A percentile compares a stretch with the other conserved stretches of the same genome.
phyloP scores from a whole-genome alignment of 2,329 filamentous ascomycete species.

The Sporothrix pallida region DNA sequence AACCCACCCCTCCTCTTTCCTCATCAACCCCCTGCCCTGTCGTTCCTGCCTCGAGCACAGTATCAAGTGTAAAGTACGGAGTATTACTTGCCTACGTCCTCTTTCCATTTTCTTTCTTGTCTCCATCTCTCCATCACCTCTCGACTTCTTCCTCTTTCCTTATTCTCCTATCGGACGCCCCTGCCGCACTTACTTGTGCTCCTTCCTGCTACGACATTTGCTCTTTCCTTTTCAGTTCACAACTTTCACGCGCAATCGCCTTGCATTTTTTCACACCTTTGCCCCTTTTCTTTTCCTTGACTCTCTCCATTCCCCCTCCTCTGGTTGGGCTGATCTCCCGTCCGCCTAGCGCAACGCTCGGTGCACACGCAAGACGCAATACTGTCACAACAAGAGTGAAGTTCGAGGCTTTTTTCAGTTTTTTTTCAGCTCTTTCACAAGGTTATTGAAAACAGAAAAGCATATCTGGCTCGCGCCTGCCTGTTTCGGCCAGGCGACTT shows the following conservation, averaged over 20 bases:
- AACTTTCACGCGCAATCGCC: not conserved
- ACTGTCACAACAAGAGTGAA: no score
- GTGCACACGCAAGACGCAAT: not conserved
- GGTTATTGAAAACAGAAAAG: slow-evolving; percentile 12
- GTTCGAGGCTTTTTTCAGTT: not conserved
- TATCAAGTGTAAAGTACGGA: not conserved
- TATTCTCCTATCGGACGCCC: slow-evolving; percentile 11
- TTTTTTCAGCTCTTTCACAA: no score
- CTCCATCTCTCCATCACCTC: not conserved
- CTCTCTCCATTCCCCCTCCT: not conserved
- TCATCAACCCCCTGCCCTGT: slow-evolving; percentile 10
- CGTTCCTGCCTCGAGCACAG: slow-evolving; percentile 19
- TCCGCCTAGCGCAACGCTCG: slow-evolving; percentile 21
- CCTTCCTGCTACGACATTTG: not conserved
- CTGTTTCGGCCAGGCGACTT: slow-evolving; percentile 32
- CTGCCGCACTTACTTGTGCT: slow-evolving; percentile 6
- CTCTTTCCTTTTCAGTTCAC: slow-evolving; percentile 21
- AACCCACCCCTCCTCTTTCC: not conserved
- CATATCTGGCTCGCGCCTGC: slow-evolving; percentile 28
- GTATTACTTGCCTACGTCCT: not conserved
- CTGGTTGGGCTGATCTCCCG: slow-evolving; percentile 29
- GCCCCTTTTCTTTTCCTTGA: not conserved
- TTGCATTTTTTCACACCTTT: not conserved
- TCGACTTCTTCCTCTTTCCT: not conserved
- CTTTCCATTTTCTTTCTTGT: not conserved